Percentiles rank a stretch among this genome's conserved stretches.
Evolutionary conservation across 1,139 yeast species (phyloP).

Genomic region (Trichomonascaceae sp.): DNA sequence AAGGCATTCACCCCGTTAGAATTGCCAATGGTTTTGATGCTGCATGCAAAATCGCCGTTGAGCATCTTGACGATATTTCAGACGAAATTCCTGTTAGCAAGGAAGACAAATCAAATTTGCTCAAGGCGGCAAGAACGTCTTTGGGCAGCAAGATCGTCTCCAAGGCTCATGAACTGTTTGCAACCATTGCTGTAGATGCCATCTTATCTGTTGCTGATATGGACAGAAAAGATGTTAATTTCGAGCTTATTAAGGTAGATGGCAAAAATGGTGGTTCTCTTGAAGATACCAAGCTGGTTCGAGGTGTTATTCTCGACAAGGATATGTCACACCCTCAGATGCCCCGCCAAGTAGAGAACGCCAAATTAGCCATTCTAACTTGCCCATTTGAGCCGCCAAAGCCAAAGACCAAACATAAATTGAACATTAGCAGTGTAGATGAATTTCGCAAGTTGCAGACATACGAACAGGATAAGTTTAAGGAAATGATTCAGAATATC

Average conservation of each 20-base stretch:
- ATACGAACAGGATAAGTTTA: constrained; percentile 86
- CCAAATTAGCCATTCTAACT: constrained; percentile 87
- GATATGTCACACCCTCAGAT: constrained; percentile 98
- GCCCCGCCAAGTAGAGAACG: constrained; percentile 77
- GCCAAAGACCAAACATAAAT: constrained; percentile 96
- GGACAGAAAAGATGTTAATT: constrained; percentile 90
- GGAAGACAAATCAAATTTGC: constrained; percentile 43
- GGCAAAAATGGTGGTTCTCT: constrained; percentile 94
- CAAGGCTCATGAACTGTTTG: constrained; percentile 87
- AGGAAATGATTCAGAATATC: constrained; percentile 82
- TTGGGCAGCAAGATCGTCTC: constrained; percentile 94
- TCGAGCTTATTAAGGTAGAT: constrained; percentile 90
- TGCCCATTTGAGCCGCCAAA: constrained; percentile 99
- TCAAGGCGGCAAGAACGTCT: constrained; percentile 91
- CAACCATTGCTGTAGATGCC: constrained; percentile 96
- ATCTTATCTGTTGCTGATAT: constrained; percentile 89
- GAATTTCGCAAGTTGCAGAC: constrained; percentile 86
- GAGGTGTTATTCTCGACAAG: constrained; percentile 90
- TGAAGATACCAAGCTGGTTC: constrained; percentile 76
- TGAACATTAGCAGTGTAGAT: constrained; percentile 86
- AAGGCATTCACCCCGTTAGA: constrained; percentile 95
- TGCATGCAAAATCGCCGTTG: constrained; percentile 87
- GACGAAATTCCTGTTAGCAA: constrained; percentile 45
- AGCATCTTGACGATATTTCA: constrained; percentile 67
- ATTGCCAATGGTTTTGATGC: constrained; percentile 97